Conservation (phyloP, 306 rosid genomes). For the Styphnolobium japonicum region DNA sequence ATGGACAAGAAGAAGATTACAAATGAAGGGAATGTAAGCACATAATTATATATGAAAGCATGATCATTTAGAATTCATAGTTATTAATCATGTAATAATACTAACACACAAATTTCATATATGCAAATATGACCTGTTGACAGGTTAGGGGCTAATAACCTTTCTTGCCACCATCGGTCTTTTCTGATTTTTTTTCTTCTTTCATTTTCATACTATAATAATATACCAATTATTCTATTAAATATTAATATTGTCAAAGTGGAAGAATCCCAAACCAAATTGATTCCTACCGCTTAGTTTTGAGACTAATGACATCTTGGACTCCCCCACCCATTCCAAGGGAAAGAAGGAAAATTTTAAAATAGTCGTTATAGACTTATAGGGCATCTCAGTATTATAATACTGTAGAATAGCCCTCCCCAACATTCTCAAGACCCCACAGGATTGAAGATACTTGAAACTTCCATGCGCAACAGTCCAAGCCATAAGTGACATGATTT, state of each 20-base stretch:
- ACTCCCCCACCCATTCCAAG: slow-evolving; percentile 5
- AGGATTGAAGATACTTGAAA: slow-evolving; percentile 46
- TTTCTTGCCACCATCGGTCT: neutral
- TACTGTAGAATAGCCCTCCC: slow-evolving; percentile 16
- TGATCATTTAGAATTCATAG: neutral
- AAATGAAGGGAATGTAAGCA: neutral
- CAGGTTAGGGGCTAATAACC: neutral
- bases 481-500: slow-evolving; percentile 5
- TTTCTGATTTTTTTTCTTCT: neutral
- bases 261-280: slow-evolving; percentile 29
- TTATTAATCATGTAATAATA: neutral
- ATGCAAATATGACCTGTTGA: neutral
- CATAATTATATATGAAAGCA: neutral
- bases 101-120: neutral
- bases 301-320: slow-evolving; percentile 20
- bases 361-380: neutral
- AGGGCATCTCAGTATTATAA: slow-evolving; percentile 28
- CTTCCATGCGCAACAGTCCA: slow-evolving; percentile 61
- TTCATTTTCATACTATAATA: neutral
- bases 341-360: neutral
- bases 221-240: neutral
- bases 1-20: slow-evolving; percentile 23
- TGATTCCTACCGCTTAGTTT: slow-evolving; percentile 13
- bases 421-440: slow-evolving; percentile 61
- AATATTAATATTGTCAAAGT: slow-evolving; percentile 4